Evolutionary conservation across 768 basidiomycete species (phyloP), one percentile per base, ranked within the genome.

Genomic region (Guyanaporus albipodus): DNA sequence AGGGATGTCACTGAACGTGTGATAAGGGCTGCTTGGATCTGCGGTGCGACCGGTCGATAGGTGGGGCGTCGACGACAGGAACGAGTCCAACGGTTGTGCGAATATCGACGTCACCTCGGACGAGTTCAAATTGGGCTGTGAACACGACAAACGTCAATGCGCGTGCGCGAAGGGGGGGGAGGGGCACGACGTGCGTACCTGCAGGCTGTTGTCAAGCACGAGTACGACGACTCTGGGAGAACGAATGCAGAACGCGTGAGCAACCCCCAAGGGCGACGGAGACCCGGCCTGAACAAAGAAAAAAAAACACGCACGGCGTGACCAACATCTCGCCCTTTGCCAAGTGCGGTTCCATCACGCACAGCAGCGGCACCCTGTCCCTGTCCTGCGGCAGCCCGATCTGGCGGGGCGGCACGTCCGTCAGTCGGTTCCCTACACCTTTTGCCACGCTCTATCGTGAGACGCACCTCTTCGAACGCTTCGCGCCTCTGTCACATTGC

Each of bases 401-500:
- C 91, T 94, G 60, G 3, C 29, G n/a, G n/a, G n/a, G n/a, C 37
- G 10, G 15, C 11, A 0, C 15, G 5, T 27, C 17, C 21, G 9
- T 46, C n/a, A 32, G 15, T 24, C n/a, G n/a, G n/a, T n/a, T n/a
- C n/a, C n/a, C n/a, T n/a, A n/a, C n/a, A n/a, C n/a, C n/a, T n/a
- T n/a, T n/a, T n/a, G n/a, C n/a, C n/a, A n/a, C n/a, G n/a, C n/a
- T n/a, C n/a, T n/a, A n/a, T n/a, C n/a, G n/a, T n/a, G n/a, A n/a
- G 11, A 48, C 63, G 7, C 45, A 91, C 92, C 79, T 95, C 92
- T 66, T 95, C 92, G 48, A 80, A 92, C 0, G 91, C 91, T 69
- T 94, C 91, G 34, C 91, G 76, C 44, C 92, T 70, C 91, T 92
- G 39, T 9, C 9, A 17, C 21, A 35, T 2, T 11, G n/a, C n/a